Base-by-base conservation (phyloP, 2,329 filamentous ascomycete genomes). In the Botrytis hyacinthi region DNA sequence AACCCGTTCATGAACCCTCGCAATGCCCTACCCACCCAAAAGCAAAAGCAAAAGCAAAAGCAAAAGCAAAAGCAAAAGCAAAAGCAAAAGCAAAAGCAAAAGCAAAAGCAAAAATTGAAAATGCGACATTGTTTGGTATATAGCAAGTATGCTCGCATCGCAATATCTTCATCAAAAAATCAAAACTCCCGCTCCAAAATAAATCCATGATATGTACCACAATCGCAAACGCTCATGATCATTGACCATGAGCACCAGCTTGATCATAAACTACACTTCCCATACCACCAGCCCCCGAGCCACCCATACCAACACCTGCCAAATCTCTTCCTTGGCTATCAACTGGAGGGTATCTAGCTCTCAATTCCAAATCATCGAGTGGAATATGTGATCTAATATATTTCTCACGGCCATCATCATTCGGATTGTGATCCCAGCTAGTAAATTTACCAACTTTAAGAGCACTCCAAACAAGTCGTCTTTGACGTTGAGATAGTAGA, bases 341-440 rank as follows among this genome's bases (percentile, higher is more conserved):
- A 9, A 91, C 89, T 10, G 87, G 83, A 0, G 93, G 93, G 83
- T 86, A 96, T 61, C 93, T 87, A 59, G 93, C 93, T 75, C 88
- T 88, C 73, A 92, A 88, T 84, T 96, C 93, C 10, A 96, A 86
- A 73, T 94, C 92, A 80, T 96, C 93, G 1, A 96, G 88, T 29
- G 92, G 90, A 78, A 94, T 91, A 80, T 93, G 91, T 48, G 91
- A 93, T 73, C 95, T 92, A 79, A 98, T 97, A 82, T 95, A 97
- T 83, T 93, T 92, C 77, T 89, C 85, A 66, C 87, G 84, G 40
- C 91, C 92, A 79, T 93, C 89, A 77, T 93, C 90, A 4, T 87
- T 83, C 0, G 94, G 94, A 83, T 95, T 88, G 83, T 92, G 92
- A 82, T 98, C 95, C 95, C 95, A 98, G 80, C 90, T 88, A 57